phyloP scores from a whole-genome alignment of 257 asterid species.

The Rauvolfia tetraphylla region DNA sequence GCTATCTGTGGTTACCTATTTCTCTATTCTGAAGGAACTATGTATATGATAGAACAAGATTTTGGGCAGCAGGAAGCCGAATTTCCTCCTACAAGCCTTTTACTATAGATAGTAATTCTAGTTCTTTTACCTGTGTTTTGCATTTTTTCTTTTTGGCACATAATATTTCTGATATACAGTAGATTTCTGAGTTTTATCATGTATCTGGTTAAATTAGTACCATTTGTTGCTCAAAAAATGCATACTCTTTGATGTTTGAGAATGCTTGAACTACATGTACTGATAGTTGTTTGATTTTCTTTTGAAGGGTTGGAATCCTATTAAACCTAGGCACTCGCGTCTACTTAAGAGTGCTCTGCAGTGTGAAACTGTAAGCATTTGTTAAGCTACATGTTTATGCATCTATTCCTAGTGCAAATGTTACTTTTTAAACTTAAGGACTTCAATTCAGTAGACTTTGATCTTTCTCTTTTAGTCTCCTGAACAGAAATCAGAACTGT shows the following conservation, averaged over 20 bases:
- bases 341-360: slow-evolving; percentile 73
- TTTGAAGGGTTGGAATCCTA: slow-evolving; percentile 80
- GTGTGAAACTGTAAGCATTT: slow-evolving; percentile 66
- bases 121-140: neutral
- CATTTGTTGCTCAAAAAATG: neutral
- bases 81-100: neutral
- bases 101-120: neutral
- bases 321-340: slow-evolving; percentile 84
- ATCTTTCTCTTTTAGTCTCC: slow-evolving; percentile 40
- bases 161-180: neutral
- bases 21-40: neutral
- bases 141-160: neutral
- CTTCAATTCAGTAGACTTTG: neutral
- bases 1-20: neutral
- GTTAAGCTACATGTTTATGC: neutral
- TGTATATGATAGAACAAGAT: neutral
- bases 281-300: neutral
- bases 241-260: neutral
- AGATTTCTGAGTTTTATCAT: neutral
- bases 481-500: slow-evolving; percentile 51
- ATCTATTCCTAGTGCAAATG: neutral
- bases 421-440: neutral
- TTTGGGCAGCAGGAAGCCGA: neutral
- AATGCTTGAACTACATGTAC: neutral
- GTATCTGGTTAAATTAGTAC: neutral